Evolutionary conservation across 257 asterid genomes (phyloP), one percentile per base, ranked within the genome.

Genomic region (Plantago elongata): DNA sequence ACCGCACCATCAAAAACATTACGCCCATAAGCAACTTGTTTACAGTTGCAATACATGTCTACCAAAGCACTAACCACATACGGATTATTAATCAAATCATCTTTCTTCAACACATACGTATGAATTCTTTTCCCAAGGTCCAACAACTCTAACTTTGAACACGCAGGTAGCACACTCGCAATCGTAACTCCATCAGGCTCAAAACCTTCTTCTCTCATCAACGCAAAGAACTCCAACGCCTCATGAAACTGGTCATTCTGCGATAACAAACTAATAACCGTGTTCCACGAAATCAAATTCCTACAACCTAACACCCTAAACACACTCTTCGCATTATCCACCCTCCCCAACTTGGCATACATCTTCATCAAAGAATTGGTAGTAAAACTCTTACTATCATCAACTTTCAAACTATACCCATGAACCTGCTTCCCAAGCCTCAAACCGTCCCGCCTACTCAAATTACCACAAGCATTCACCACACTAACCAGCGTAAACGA

Each of bases 11-110:
- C 88, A 63, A 90, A 90, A 62, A 84, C 88, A 61, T 66, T 76
- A 15, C 75, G 69, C 67, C 93, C 95, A 70, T 68, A 72, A 43
- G 63, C 75, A 38, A 81, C 95, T 74, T 67, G 78, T 54, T 78
- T 80, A 62, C 97, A 90, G 71, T 87, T 90, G 77, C 97, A 87
- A 79, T 90, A 90, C 97, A 90, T 87, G 77, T 84, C 96, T 42
- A 90, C 88, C 78, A 90, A 76, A 75, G 95, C 81, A 74, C 95
- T 85, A 9, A 86, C 73, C 60, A 90, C 96, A 42, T 79, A 90
- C 11, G 97, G 75, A 68, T 90, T 90, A 62, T 72, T 67, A 38
- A 66, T n/a, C 45, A 81, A 67, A 68, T 77, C 86, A 7, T 73
- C 85, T 49, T 84, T 82, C 67, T 92, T 75, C 63, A 80, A 70